Evolutionary conservation across 352 stramenopile genomes (phyloP), one percentile per base, ranked within the genome.

Genomic region (Globisporangium alternatum): DNA sequence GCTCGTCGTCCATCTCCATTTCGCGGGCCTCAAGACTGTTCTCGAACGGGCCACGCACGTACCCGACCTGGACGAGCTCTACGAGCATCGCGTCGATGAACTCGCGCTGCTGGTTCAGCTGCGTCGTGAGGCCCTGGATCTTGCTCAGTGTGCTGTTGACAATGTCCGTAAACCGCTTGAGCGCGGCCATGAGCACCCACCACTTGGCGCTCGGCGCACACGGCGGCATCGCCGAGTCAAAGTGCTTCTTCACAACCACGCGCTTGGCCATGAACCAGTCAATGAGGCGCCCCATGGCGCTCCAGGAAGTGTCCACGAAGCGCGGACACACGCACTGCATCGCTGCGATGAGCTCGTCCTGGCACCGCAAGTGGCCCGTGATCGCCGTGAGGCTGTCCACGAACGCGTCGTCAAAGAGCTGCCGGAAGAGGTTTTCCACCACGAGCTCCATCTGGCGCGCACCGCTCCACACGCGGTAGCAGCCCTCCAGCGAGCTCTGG

Each of bases 111-210:
- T 63, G 54, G 10, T 22, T 45, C 13, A 67, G n/a, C 21, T 56
- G 43, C 37, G 30, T 41, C n/a, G 62, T 67, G 25, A 59, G 45
- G 19, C 54, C 55, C 44, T 25, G 12, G 53, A 67, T 22, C 62
- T 51, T 63, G 10, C 7, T 5, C 17, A 67, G 21, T 17, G 62
- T 53, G 33, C 33, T 43, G 22, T 51, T 25, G 21, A 67, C 47
- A 30, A 55, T 63, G 55, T 67, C 54, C 10, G 37, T 33, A 45
- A 62, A 67, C 31, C 62, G 62, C 44, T 67, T 67, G 13, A 67
- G 45, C 28, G 54, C 62, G 21, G 62, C 62, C 62, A 67, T 63
- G 62, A 67, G 56, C 43, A 67, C 54, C 54, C 55, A 67, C 54
- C 53, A 67, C 7, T 30, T 56, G 9, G 44, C 17, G 6, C 35